These are phyloP conservation scores for Bryoerythrophyllum caledonicum DNA, from an alignment of 225 moss, liverwort and hornwort genomes.

Conservation along the genomic window DNA sequence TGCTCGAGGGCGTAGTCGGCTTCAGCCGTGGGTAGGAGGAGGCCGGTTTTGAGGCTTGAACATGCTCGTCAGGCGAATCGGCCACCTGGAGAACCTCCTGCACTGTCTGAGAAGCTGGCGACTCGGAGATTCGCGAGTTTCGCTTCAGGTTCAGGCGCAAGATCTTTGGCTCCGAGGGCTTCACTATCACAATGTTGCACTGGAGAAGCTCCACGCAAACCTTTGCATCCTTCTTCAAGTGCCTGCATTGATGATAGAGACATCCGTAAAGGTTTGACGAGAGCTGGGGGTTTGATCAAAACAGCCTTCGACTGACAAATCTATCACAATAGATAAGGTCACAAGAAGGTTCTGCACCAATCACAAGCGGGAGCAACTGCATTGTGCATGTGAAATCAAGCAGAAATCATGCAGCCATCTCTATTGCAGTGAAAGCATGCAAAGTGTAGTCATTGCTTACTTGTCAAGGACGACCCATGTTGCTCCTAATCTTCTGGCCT, in stretches of 20 bases:
- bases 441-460: constrained; percentile 16
- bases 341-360: too few relatives aligned
- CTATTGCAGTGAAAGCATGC: too few relatives aligned
- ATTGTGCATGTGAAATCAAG: too few relatives aligned
- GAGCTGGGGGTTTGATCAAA: too few relatives aligned
- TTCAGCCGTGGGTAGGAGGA: constrained; percentile 32
- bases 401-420: too few relatives aligned
- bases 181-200: constrained; percentile 65
- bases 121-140: constrained; percentile 31
- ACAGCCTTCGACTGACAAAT: too few relatives aligned
- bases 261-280: neutral
- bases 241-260: constrained; percentile 30
- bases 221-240: constrained; percentile 66
- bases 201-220: constrained; percentile 60
- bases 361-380: too few relatives aligned
- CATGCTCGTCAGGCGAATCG: constrained; percentile 30
- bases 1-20: constrained; percentile 38
- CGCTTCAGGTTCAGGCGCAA: constrained; percentile 62
- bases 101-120: constrained; percentile 26
- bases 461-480: constrained; percentile 69
- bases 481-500: constrained; percentile 52
- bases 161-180: constrained; percentile 62
- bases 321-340: too few relatives aligned
- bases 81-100: constrained; percentile 35
- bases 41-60: neutral